Evolutionary conservation across 495 filamentous ascomycete species (phyloP).

Genomic region (Lepraria neglecta): DNA sequence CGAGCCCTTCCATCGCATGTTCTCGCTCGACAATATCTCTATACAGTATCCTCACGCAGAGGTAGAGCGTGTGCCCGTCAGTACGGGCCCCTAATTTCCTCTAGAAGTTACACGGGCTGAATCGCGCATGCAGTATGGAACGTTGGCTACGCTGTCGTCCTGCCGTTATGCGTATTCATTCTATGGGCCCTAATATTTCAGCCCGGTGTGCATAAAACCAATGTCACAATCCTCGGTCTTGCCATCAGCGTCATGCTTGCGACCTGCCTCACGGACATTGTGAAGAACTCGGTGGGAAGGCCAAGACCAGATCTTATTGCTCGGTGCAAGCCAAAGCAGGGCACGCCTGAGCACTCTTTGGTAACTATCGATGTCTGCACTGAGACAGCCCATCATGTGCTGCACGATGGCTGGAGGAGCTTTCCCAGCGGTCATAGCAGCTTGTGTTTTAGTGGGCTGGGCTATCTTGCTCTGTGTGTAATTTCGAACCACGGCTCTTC

Average conservation of each 20-base stretch:
- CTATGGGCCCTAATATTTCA: slow-evolving; percentile 56
- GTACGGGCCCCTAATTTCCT: slow-evolving; percentile 40
- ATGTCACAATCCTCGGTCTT: slow-evolving; percentile 78
- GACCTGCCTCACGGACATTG: slow-evolving; percentile 75
- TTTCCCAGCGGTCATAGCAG: slow-evolving; percentile 87
- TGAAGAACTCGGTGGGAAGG: slow-evolving; percentile 88
- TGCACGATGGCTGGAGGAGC: slow-evolving; percentile 90
- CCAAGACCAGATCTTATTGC: slow-evolving; percentile 85
- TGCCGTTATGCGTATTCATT: slow-evolving; percentile 61
- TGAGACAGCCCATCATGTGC: slow-evolving; percentile 62
- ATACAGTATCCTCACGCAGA: slow-evolving; percentile 84
- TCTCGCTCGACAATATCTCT: slow-evolving; percentile 67
- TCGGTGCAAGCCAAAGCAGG: slow-evolving; percentile 68
- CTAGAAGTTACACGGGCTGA: slow-evolving; percentile 15
- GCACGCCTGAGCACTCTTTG: slow-evolving; percentile 58
- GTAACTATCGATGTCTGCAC: slow-evolving; percentile 77
- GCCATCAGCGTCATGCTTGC: slow-evolving; percentile 70
- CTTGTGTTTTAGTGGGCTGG: slow-evolving; percentile 80
- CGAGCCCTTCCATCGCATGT: slow-evolving; percentile 78
- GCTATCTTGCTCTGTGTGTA: slow-evolving; percentile 63
- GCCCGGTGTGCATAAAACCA: slow-evolving; percentile 68
- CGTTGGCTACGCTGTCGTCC: slow-evolving; percentile 65
- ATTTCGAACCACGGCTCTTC: neutral
- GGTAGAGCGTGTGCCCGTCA: slow-evolving; percentile 74
- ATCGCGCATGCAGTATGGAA: slow-evolving; percentile 52